These are phyloP conservation scores for Viola pubescens DNA, from an alignment of 441 rosid species.

Conservation along the genomic window DNA sequence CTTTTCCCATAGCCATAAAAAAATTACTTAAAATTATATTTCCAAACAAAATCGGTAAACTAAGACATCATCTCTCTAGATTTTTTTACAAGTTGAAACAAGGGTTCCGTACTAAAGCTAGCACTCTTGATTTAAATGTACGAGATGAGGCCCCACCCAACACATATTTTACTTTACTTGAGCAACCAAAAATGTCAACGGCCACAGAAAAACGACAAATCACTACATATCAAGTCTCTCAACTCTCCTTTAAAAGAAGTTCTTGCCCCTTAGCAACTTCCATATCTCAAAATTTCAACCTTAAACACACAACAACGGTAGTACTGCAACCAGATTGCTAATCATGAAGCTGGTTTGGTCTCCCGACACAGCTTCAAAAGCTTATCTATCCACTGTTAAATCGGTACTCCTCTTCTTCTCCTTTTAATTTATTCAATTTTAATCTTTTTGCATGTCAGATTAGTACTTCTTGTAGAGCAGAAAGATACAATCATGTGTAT, in stretches of 20 bases:
- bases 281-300: not conserved
- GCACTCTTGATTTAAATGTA: not conserved
- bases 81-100: too few species aligned
- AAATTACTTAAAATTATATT: too few species aligned
- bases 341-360: constrained; percentile 70
- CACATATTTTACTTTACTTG: not conserved
- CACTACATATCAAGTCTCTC: not conserved
- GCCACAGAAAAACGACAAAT: not conserved
- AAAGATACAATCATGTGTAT: too few species aligned
- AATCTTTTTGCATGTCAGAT: too few species aligned
- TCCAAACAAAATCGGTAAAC: too few species aligned
- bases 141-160: not conserved
- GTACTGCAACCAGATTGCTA: not conserved
- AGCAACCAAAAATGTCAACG: constrained; percentile 9
- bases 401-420: constrained; percentile 25
- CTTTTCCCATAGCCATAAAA: too few species aligned
- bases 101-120: too few species aligned
- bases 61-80: too few species aligned
- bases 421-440: not conserved
- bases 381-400: constrained; percentile 53
- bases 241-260: not conserved
- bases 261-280: not conserved
- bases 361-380: constrained; percentile 59
- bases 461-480: too few species aligned
- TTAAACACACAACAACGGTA: not conserved